Base-by-base conservation (phyloP, 2,329 filamentous ascomycete species). In the Fusarium metavorans region DNA sequence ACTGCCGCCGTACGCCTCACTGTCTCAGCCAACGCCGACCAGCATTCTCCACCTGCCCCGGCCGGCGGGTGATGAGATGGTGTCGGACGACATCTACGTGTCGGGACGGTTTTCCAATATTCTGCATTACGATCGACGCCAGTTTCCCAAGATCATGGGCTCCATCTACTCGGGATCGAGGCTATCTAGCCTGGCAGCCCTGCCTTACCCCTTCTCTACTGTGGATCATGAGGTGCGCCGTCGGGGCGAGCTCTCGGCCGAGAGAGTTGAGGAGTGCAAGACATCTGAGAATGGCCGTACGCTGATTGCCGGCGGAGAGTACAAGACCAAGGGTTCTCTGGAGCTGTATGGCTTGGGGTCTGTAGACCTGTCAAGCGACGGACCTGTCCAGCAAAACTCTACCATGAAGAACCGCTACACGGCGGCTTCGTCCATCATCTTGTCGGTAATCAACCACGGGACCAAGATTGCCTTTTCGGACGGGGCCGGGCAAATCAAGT, bases 41-140 rank as follows among this genome's bases (percentile, higher is more conserved):
- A 94, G 92, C 54, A 95, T 98, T 71, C 85, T 97, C 3, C 95
- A 98, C 80, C 86, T 95, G 32, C 92, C 92, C 16, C 86, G 85
- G 10, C 84, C 89, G 1, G 88, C 87, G 0, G 82, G 85, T 10
- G 81, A 81, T 11, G 84, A 85, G 58, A 87, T 90, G 71, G 86
- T 91, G 20, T 93, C 94, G 59, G 89, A 93, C 68, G 93, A 97
- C 34, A 97, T 98, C 45, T 96, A 95, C 84, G 91, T 98, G 39
- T 94, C 93, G 6, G 96, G 96, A 0, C 91, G 96, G 18, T 98
- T 98, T 80, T 93, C 95, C 6, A 95, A 92, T 77, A 94, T 98
- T 66, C 86, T 98, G 5, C 93, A 95, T 80, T 98, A 98, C 83
- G 95, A 98, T 80, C 90, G 95, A 5, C 92, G 96, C 52, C 94